Conservation (phyloP, 2,329 filamentous ascomycete species). For the Shiraia sp. region DNA sequence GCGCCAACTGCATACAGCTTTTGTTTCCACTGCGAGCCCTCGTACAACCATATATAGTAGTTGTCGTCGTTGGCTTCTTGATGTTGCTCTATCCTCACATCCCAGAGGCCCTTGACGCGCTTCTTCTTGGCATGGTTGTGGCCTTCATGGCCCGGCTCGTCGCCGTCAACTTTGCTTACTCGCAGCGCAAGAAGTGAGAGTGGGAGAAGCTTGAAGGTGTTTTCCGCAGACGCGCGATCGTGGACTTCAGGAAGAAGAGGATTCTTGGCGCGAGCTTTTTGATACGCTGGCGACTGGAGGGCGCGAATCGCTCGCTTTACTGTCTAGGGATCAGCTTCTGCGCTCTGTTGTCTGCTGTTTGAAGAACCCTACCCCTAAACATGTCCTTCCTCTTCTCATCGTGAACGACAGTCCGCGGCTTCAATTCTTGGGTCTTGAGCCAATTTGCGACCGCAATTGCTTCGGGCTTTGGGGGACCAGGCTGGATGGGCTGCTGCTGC, state of each 20-base stretch:
- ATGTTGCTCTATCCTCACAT: conserved; percentile 91
- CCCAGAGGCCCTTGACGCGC: conserved; percentile 94
- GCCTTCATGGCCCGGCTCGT: conserved; percentile 64
- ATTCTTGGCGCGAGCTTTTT: conserved; percentile 87
- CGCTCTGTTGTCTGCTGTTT: not conserved
- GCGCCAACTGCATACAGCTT: conserved; percentile 88
- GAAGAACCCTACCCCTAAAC: conserved; percentile 73
- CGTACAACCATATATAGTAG: conserved; percentile 97
- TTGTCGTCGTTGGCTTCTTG: conserved; percentile 85
- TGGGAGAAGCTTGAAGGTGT: conserved; percentile 91
- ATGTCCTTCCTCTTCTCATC: conserved; percentile 97
- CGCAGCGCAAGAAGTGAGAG: conserved; percentile 92
- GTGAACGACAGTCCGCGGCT: conserved; percentile 86
- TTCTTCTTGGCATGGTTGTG: conserved; percentile 64
- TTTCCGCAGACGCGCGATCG: conserved; percentile 86
- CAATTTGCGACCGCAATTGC: conserved; percentile 90
- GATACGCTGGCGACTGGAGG: conserved; percentile 84
- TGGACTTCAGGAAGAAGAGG: conserved; percentile 84
- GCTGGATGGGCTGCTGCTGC: conserved; percentile 67
- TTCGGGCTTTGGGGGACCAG: conserved; percentile 83
- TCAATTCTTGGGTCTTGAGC: conserved; percentile 80
- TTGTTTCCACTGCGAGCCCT: conserved; percentile 90
- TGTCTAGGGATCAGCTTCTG: conserved; percentile 42
- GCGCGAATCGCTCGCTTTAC: conserved; percentile 96
- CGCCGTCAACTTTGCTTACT: conserved; percentile 79